Evolutionary conservation across 805 yeast species (phyloP).

Genomic region (Kuraishia piskuri): DNA sequence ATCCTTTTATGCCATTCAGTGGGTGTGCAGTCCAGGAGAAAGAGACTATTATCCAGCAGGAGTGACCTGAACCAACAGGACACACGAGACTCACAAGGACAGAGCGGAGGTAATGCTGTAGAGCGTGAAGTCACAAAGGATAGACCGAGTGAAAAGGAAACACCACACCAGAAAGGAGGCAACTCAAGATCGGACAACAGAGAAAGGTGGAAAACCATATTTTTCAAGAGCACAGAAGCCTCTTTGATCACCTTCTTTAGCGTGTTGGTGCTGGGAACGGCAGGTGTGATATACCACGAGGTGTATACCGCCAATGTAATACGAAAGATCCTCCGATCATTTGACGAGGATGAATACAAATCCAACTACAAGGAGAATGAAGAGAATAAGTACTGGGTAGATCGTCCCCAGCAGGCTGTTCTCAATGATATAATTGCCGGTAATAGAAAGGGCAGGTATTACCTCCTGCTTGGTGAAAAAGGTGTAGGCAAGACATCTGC

Average conservation of each 20-base stretch:
- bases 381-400: slow-evolving; percentile 50
- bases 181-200: not conserved
- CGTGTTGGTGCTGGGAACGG: slow-evolving; percentile 55
- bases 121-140: not conserved
- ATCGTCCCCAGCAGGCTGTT: slow-evolving; percentile 56
- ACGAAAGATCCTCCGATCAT: slow-evolving; percentile 56
- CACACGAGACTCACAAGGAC: too few species aligned
- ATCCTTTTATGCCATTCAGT: too few species aligned
- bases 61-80: too few species aligned
- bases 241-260: slow-evolving; percentile 47
- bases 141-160: not conserved
- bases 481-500: slow-evolving; percentile 83
- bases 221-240: not conserved
- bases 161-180: too few species aligned
- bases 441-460: slow-evolving; percentile 56
- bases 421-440: slow-evolving; percentile 64
- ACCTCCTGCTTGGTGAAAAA: slow-evolving; percentile 70
- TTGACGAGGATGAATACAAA: slow-evolving; percentile 46
- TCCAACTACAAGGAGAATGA: slow-evolving; percentile 39
- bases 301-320: slow-evolving; percentile 52
- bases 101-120: too few species aligned
- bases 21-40: too few species aligned
- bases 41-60: too few species aligned
- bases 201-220: not conserved
- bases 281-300: slow-evolving; percentile 66